Conservation (phyloP, 352 stramenopile genomes). For the Pythium brassicae region DNA sequence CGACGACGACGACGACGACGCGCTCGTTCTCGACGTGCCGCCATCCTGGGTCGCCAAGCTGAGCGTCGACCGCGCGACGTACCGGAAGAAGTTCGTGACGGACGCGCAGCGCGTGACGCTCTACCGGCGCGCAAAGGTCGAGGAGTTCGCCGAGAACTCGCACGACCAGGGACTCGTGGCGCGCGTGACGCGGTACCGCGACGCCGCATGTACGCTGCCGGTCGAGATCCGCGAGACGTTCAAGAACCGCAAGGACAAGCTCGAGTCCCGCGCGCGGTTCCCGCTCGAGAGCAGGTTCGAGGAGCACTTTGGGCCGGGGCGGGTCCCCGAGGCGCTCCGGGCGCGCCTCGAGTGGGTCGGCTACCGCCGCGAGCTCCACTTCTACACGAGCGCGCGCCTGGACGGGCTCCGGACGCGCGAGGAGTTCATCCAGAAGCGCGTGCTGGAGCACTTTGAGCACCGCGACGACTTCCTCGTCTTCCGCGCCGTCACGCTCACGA, state of each 20-base stretch:
- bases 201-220: constrained; percentile 70
- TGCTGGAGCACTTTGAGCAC: constrained; percentile 82
- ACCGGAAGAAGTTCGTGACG: constrained; percentile 85
- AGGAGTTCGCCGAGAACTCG: constrained; percentile 89
- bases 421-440: constrained; percentile 87
- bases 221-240: constrained; percentile 92
- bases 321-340: constrained; percentile 72
- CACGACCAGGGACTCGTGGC: constrained; percentile 87
- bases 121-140: constrained; percentile 88
- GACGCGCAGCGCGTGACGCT: constrained; percentile 83
- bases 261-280: constrained; percentile 69
- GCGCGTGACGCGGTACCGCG: constrained; percentile 82
- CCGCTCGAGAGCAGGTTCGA: constrained; percentile 87
- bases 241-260: constrained; percentile 87
- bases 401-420: constrained; percentile 84
- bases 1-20: constrained; percentile 41
- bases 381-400: constrained; percentile 87
- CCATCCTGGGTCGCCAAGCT: constrained; percentile 83
- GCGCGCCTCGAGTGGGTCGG: constrained; percentile 85
- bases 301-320: constrained; percentile 71
- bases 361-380: constrained; percentile 83
- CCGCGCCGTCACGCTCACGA: constrained; percentile 73
- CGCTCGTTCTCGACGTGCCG: constrained; percentile 78
- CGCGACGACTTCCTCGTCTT: constrained; percentile 85
- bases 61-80: constrained; percentile 59